phyloP scores from a whole-genome alignment of 768 basidiomycete species.

The Kwoniella bestiolae region DNA sequence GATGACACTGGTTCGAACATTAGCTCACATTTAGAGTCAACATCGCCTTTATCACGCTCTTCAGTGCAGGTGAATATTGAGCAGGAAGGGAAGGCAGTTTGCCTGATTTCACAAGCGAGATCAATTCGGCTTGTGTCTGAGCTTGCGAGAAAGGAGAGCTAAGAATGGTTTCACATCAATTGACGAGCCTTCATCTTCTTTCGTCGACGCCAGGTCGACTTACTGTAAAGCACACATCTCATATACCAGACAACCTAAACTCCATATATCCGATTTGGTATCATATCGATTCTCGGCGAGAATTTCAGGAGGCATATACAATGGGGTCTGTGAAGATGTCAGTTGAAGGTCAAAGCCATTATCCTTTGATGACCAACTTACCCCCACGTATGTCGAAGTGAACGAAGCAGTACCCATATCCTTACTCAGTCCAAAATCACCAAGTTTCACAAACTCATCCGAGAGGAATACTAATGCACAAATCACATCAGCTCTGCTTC shows the following conservation, averaged over 20 bases:
- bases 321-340: conserved; percentile 78
- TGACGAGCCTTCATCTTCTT: not conserved
- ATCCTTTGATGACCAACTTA: conserved; percentile 59
- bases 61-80: conserved; percentile 46
- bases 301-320: conserved; percentile 99
- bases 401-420: conserved; percentile 85
- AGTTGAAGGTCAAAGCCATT: not conserved
- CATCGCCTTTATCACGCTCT: conserved; percentile 52
- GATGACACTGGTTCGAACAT: not conserved
- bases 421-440: conserved; percentile 95
- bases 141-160: conserved; percentile 56
- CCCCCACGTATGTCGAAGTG: conserved; percentile 95
- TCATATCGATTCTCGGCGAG: conserved; percentile 98
- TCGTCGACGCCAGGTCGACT: conserved; percentile 27
- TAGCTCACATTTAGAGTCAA: conserved; percentile 49
- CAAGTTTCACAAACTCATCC: conserved; percentile 88
- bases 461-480: conserved; percentile 73
- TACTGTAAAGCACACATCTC: conserved; percentile 88
- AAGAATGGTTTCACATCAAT: not conserved
- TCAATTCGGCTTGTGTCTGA: conserved; percentile 52
- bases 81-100: conserved; percentile 49
- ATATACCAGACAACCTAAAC: conserved; percentile 92
- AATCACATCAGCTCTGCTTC: conserved; percentile 7
- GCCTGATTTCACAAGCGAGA: conserved; percentile 51
- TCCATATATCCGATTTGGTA: conserved; percentile 98